Evolutionary conservation across 2,329 filamentous ascomycete genomes (phyloP), one percentile per base, ranked within the genome.

Genomic region (Mycosphaerelloides madeirae): DNA sequence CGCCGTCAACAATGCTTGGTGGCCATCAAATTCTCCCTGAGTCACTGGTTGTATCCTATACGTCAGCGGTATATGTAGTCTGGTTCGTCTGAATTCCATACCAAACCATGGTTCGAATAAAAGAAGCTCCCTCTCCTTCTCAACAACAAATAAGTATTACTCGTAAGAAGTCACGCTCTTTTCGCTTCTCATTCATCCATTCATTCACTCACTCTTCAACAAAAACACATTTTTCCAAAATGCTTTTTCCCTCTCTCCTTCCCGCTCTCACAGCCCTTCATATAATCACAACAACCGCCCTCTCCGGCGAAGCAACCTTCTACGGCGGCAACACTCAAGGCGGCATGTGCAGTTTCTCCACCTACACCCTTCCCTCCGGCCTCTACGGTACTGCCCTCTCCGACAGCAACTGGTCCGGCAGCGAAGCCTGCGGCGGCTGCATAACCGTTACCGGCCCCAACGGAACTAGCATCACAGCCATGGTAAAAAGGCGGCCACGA

Each of bases 351-450:
- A 79, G 76, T 11, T 84, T 85, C 69, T 69, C 71, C 6, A 77
- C 73, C 39, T 84, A 83, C 67, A 80, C 73, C 2, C 67, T 85
- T 19, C 80, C 81, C 6, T 68, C 73, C 9, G 68, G 70, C 11
- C 63, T 84, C 44, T 78, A 69, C 55, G 82, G 83, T 43, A 81
- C 80, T 8, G 82, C 83, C 1, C 72, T 81, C 38, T 79, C 80
- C 1, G 73, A 73, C 31, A 66, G 70, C 3, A 75, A 73, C 53
- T 85, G 82, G 82, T 63, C 72, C 39, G 65, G 61, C 41, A 71
- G 75, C 2, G 71, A 68, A 32, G 68, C 77, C 50, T 86, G 83
- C 56, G 82, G 83, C 52, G 68, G 72, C 15, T 85, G 83, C 52
- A 66, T 85, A 11, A 63, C 72, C 40, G 78, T 85, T 28, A 80